phyloP scores from a whole-genome alignment of 202 grass and related monocot species.

The Elaeis oleifera region DNA sequence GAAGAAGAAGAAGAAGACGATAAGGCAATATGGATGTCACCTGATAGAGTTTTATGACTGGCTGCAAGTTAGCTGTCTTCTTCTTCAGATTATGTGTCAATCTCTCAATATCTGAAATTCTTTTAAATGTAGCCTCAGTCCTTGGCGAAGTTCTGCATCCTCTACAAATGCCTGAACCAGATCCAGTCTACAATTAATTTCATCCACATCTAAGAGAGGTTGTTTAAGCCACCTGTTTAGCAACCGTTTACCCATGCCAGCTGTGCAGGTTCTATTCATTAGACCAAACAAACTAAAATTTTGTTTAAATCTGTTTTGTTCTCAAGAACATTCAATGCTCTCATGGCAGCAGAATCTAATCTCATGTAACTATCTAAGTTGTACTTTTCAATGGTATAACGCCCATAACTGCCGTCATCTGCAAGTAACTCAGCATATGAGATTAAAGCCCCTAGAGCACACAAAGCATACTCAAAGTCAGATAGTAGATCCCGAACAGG shows the following conservation, averaged over 20 bases:
- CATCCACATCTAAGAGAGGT: slow-evolving; percentile 71
- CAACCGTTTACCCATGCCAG: slow-evolving; percentile 89
- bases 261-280: slow-evolving; percentile 95
- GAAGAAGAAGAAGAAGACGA: background rate
- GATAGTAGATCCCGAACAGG: slow-evolving; percentile 85
- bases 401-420: slow-evolving; percentile 76
- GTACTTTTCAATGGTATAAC: slow-evolving; percentile 81
- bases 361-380: slow-evolving; percentile 82
- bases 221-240: slow-evolving; percentile 95
- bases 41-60: slow-evolving; percentile 96
- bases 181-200: slow-evolving; percentile 82
- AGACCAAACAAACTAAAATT: slow-evolving; percentile 98
- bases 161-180: slow-evolving; percentile 87
- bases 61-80: slow-evolving; percentile 59
- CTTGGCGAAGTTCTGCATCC: slow-evolving; percentile 68
- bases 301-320: slow-evolving; percentile 92
- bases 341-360: slow-evolving; percentile 84
- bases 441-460: slow-evolving; percentile 67
- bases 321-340: slow-evolving; percentile 80
- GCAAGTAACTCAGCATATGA: slow-evolving; percentile 81
- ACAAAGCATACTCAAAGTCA: slow-evolving; percentile 69
- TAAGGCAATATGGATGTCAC: slow-evolving; percentile 20
- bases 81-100: slow-evolving; percentile 56
- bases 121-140: slow-evolving; percentile 76
- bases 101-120: slow-evolving; percentile 77